These are phyloP conservation scores for Aspergillus sp. DNA, from an alignment of 2,329 filamentous ascomycete genomes.

Conservation along the genomic window DNA sequence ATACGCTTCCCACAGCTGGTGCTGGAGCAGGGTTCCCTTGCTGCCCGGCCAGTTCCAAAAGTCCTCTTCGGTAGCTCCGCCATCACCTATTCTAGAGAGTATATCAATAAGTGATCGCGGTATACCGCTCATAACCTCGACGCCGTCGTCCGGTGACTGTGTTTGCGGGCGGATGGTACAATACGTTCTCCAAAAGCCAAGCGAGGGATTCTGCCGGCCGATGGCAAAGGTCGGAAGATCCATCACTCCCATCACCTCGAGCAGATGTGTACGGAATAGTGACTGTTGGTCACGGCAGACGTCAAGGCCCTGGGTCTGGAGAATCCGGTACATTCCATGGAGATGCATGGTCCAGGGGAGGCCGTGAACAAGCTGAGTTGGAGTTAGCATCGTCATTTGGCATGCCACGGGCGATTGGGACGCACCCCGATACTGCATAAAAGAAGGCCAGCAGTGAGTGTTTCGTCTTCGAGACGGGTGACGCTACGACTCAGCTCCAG, in stretches of 20 bases:
- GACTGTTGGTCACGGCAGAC: not conserved
- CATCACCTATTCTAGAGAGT: constrained; percentile 22
- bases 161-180: constrained; percentile 15
- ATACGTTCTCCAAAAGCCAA: constrained; percentile 29
- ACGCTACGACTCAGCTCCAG: constrained; percentile 23
- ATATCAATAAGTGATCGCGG: constrained; percentile 28
- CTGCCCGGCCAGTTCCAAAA: constrained; percentile 32
- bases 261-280: constrained; percentile 22
- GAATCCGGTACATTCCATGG: constrained; percentile 31
- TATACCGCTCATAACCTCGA: constrained; percentile 30
- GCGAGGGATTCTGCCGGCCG: constrained; percentile 22
- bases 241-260: constrained; percentile 34
- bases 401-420: not conserved
- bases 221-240: constrained; percentile 27
- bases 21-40: constrained; percentile 24
- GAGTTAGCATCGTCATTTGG: not conserved
- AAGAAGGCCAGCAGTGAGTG: constrained; percentile 28
- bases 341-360: constrained; percentile 32
- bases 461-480: constrained; percentile 24
- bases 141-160: not conserved
- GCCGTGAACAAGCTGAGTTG: constrained; percentile 25
- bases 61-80: constrained; percentile 23
- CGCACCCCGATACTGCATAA: constrained; percentile 32
- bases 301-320: constrained; percentile 18
- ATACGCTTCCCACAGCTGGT: constrained; percentile 31